Percentiles rank a stretch among this genome's conserved stretches.
Evolutionary conservation across 345 rosid species (phyloP).

Genomic region (Euclidium syriacum): DNA sequence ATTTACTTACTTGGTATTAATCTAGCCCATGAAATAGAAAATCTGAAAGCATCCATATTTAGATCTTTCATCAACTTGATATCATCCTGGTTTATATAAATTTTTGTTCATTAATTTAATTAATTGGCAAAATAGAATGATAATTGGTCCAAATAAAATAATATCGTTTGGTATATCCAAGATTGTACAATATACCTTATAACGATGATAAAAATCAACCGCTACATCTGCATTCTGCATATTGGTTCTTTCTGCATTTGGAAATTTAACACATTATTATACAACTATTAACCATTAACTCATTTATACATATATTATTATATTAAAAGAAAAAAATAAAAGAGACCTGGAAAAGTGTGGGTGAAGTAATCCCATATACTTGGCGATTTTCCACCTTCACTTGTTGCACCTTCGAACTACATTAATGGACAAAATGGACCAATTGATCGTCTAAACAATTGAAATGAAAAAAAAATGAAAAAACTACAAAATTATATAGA

Average conservation of each 20-base stretch:
- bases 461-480: not conserved
- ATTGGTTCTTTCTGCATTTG: slow-evolving; percentile 36
- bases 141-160: not conserved
- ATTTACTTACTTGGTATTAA: slow-evolving; percentile 31
- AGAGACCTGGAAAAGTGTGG: slow-evolving; percentile 27
- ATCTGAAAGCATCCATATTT: slow-evolving; percentile 37
- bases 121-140: not conserved
- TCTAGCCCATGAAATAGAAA: slow-evolving; percentile 43
- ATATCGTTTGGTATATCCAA: not conserved
- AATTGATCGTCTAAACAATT: not conserved
- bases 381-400: slow-evolving; percentile 31
- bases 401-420: slow-evolving; percentile 34
- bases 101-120: not conserved
- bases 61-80: slow-evolving; percentile 36
- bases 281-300: not conserved
- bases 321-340: not conserved
- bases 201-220: slow-evolving; percentile 37
- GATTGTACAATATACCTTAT: slow-evolving; percentile 26
- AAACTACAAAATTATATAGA: not conserved
- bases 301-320: not conserved
- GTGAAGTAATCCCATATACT: slow-evolving; percentile 34
- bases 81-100: slow-evolving; percentile 28
- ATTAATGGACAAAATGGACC: not conserved
- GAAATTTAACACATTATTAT: not conserved
- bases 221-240: slow-evolving; percentile 45